A percentile compares a stretch with the other conserved stretches of the same genome.
Evolutionary conservation across 345 rosid species (phyloP).

Genomic region (Trapa bicornis): DNA sequence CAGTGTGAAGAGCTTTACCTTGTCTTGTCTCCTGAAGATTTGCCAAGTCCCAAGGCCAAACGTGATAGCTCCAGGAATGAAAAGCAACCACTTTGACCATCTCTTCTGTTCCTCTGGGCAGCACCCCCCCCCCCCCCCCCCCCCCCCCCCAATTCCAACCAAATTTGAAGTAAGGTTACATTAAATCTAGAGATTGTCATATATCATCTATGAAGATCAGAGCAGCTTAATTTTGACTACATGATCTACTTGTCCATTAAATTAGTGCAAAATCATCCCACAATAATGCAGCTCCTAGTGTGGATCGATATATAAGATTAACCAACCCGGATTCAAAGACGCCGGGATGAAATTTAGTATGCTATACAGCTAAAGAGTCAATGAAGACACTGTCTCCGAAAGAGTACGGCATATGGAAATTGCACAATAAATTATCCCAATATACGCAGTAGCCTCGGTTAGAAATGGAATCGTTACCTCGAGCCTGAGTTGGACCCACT

Average conservation of each 20-base stretch:
- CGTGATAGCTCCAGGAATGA: conserved; percentile 78
- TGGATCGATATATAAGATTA: neutral
- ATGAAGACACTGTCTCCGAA: neutral
- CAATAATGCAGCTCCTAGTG: too few relatives aligned
- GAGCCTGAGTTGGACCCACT: conserved; percentile 15
- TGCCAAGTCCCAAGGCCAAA: conserved; percentile 99
- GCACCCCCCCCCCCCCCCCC: neutral
- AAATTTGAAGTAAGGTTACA: neutral
- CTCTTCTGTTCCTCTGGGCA: conserved; percentile 21
- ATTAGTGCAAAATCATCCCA: neutral
- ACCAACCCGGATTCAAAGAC: neutral
- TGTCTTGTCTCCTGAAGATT: conserved; percentile 78
- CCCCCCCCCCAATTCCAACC: neutral
- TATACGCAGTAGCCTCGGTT: neutral
- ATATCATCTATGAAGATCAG: neutral
- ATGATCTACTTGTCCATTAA: neutral
- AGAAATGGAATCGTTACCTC: conserved; percentile 23
- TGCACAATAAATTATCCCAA: neutral
- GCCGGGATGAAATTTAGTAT: neutral
- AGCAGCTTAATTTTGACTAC: neutral
- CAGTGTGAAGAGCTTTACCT: conserved; percentile 28
- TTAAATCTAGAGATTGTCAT: conserved; percentile 5
- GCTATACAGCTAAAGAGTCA: neutral
- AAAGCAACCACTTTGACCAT: conserved; percentile 61
- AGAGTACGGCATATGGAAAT: neutral